Conservation (phyloP, 306 rosid species). For the Ormosia semicastrata region DNA sequence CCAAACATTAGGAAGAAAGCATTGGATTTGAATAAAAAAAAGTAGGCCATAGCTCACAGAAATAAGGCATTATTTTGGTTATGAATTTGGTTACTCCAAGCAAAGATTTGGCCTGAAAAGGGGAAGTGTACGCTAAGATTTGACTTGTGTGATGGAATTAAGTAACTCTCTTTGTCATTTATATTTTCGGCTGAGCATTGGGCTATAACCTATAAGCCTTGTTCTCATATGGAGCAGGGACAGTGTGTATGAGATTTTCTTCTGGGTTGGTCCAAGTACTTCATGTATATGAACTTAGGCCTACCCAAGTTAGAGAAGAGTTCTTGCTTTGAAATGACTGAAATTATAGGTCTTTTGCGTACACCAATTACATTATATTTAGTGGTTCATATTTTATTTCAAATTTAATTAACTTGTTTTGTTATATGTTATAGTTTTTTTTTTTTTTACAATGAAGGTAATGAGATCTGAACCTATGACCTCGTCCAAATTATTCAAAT, state of each 20-base stretch:
- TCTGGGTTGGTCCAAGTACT: neutral
- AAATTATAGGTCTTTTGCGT: too few species aligned
- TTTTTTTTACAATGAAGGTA: too few species aligned
- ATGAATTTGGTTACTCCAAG: slow-evolving; percentile 26
- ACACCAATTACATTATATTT: too few species aligned
- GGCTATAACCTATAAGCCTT: neutral
- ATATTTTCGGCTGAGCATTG: neutral
- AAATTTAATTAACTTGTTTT: too few species aligned
- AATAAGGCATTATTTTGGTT: neutral
- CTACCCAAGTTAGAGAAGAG: neutral
- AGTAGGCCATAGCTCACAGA: neutral
- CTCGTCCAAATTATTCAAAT: too few species aligned
- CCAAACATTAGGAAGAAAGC: neutral
- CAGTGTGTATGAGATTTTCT: neutral
- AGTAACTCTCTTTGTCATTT: too few species aligned
- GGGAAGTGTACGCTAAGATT: slow-evolving; percentile 9
- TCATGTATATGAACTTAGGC: neutral
- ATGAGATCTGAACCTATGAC: too few species aligned
- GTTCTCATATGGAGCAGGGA: too few species aligned
- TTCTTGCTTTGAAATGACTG: neutral
- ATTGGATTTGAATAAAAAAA: neutral
- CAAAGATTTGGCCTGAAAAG: neutral
- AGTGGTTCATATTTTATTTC: too few species aligned
- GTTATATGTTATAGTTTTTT: too few species aligned
- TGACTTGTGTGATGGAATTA: too few species aligned